Evolutionary conservation across 1,284 basidiomycete species (phyloP).

Genomic region (Cryptococcus sp.): DNA sequence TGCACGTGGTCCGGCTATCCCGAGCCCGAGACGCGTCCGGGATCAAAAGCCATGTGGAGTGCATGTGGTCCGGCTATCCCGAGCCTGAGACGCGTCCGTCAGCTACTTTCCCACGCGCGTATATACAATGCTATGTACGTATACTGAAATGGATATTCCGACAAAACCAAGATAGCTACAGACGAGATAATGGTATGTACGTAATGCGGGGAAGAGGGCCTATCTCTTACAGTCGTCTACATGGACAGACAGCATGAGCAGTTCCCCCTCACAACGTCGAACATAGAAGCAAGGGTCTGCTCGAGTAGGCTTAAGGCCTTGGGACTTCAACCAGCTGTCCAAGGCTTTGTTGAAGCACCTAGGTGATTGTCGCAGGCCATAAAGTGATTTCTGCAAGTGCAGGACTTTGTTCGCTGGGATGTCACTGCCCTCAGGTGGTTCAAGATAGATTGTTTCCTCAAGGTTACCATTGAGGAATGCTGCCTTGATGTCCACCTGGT

Average conservation of each 20-base stretch:
- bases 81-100: too few species aligned
- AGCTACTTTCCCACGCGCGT: too few species aligned
- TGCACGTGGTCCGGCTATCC: too few species aligned
- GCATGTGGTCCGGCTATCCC: too few species aligned
- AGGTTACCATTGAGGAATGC: conserved; percentile 25
- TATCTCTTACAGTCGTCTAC: too few species aligned
- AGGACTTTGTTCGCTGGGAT: conserved; percentile 13
- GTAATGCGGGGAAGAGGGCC: too few species aligned
- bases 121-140: too few species aligned
- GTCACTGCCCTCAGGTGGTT: conserved; percentile 21
- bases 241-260: conserved; percentile 27
- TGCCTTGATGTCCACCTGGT: conserved; percentile 30
- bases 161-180: too few species aligned
- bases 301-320: conserved; percentile 13
- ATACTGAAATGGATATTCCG: too few species aligned
- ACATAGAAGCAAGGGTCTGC: conserved; percentile 16
- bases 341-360: conserved; percentile 22
- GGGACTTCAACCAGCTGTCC: conserved; percentile 16
- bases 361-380: conserved; percentile 32
- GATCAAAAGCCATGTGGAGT: too few species aligned
- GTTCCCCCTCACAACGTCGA: conserved; percentile 25
- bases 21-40: too few species aligned
- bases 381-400: conserved; percentile 23
- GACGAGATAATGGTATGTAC: too few species aligned
- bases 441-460: conserved; percentile 20